phyloP scores from a whole-genome alignment of 768 basidiomycete genomes.

The Kwoniella europaea region DNA sequence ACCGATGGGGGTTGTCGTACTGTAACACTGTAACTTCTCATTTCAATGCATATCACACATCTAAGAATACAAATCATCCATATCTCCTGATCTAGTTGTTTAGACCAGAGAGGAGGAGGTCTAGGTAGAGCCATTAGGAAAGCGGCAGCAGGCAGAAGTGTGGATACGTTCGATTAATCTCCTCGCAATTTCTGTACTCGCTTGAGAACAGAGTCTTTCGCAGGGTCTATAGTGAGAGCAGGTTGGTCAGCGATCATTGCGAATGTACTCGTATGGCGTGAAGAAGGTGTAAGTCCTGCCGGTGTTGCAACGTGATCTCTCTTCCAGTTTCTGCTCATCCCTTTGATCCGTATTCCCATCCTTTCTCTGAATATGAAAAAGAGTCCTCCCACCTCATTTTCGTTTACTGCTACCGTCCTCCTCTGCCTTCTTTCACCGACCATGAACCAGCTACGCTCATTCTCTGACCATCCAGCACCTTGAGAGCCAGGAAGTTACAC shows the following conservation, averaged over 20 bases:
- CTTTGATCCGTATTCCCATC: too few species aligned
- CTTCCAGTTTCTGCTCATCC: too few species aligned
- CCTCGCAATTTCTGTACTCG: constrained; percentile 31
- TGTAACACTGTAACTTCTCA: not conserved
- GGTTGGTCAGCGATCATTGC: not conserved
- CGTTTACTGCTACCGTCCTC: too few species aligned
- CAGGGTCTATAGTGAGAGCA: constrained; percentile 18
- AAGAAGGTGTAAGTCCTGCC: too few species aligned
- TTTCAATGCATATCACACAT: not conserved
- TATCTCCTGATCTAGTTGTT: not conserved
- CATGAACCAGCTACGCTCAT: too few species aligned
- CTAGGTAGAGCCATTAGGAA: not conserved
- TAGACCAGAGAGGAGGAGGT: not conserved
- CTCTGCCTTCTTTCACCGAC: too few species aligned
- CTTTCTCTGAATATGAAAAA: too few species aligned
- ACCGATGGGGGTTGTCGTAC: not conserved
- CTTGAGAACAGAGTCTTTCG: constrained; percentile 33
- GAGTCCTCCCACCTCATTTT: too few species aligned
- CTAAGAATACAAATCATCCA: not conserved
- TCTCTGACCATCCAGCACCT: too few species aligned
- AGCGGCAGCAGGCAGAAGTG: not conserved
- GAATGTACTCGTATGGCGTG: not conserved
- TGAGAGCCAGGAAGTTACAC: not conserved
- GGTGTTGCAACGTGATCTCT: too few species aligned
- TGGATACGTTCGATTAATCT: constrained; percentile 11